Evolutionary conservation across 1,284 basidiomycete genomes (phyloP), one percentile per base, ranked within the genome.

Genomic region (Ustilago xerochloae): DNA sequence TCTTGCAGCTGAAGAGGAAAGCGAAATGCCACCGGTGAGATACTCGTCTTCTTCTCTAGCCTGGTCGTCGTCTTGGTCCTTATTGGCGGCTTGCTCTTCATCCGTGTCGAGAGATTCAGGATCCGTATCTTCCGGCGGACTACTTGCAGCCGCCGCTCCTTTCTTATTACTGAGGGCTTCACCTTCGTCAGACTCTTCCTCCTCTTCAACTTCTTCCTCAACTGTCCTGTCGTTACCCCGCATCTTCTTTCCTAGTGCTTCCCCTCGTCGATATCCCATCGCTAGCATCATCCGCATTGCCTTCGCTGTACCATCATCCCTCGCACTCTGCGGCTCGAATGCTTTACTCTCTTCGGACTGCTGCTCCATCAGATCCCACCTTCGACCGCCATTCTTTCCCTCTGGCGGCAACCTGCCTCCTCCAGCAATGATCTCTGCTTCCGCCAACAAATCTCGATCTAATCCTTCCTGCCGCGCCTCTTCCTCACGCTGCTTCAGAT

Each of bases 201-300:
- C 58, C n/a, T 67, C 51, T 9, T 56, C 49, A 4, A 28, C 62
- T 43, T 53, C 53, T 6, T 20, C 33, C 28, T 56, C 57, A 3
- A 28, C 46, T 4, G 32, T 12, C 6, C 18, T 15, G 15, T 24
- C 41, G 8, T n/a, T 13, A n/a, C 20, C 36, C 26, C 41, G 41
- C 47, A 52, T 60, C n/a, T 59, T 55, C 36, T 24, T 61, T 1
- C 77, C 77, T 0, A 79, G 57, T 24, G 66, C 60, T 33, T 67
- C 48, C 6, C 69, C 75, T 0, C 62, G 48, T 22, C 66, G 35
- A 48, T 76, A 80, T 0, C 78, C 78, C 78, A 80, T 80, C 12
- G 75, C 75, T 3, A 65, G 55, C 78, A 80, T 80, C 75, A 80
- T 80, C 16, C 58, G 45, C 67, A 73, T 63, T 47, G 75, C 78